Conservation (phyloP, 78 protist species). For the Polysphondylium violaceum region DNA sequence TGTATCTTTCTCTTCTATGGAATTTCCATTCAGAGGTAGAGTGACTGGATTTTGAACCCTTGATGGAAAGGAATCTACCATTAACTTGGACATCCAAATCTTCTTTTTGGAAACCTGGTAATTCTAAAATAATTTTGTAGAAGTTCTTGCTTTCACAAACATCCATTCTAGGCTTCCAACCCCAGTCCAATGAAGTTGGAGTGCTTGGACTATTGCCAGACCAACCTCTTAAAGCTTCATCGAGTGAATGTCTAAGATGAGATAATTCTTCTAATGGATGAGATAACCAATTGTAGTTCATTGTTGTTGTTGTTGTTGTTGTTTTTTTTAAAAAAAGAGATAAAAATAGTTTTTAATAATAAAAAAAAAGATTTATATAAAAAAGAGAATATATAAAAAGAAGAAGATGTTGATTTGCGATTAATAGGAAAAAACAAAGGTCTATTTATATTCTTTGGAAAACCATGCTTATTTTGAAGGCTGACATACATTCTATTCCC, state of each 20-base stretch:
- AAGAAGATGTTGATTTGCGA: neutral
- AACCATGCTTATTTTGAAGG: no score
- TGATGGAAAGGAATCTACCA: conserved; percentile 78
- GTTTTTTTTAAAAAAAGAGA: neutral
- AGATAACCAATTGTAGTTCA: conserved; percentile 44
- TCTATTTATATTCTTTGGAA: no score
- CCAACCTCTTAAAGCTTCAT: conserved; percentile 56
- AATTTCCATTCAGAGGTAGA: conserved; percentile 28
- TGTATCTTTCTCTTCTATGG: conserved; percentile 56
- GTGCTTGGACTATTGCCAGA: neutral
- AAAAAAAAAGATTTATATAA: conserved; percentile 3
- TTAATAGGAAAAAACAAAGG: no score
- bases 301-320: neutral
- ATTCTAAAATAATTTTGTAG: conserved; percentile 49
- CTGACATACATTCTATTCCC: no score
- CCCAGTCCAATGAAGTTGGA: conserved; percentile 40
- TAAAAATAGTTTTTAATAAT: neutral
- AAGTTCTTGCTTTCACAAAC: conserved; percentile 36
- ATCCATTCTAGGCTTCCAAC: conserved; percentile 82
- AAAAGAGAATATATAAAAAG: neutral
- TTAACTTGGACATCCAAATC: conserved; percentile 43
- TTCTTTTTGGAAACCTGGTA: conserved; percentile 55
- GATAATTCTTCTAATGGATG: conserved; percentile 69
- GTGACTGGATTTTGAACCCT: conserved; percentile 2
- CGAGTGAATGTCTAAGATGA: conserved; percentile 30